Base-by-base conservation (phyloP, 495 filamentous ascomycete species). In the Aspergillus baeticus region DNA sequence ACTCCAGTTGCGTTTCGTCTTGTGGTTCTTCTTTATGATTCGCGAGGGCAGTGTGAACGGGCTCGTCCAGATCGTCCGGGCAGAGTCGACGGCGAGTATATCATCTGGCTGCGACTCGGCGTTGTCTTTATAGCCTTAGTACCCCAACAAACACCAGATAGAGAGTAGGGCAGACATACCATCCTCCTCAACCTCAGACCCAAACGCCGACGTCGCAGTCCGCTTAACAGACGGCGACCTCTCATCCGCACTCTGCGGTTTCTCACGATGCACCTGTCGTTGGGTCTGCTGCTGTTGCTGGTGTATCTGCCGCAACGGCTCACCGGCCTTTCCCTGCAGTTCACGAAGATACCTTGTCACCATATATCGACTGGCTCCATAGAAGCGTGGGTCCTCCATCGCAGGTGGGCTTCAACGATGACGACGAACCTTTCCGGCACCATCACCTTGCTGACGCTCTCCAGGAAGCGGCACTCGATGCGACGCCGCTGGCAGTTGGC, bases 401-500 rank as follows among this genome's bases (percentile, higher is more conserved):
- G 26, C 26, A 29, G 26, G 26, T 3, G 3, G 26, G 26, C 26
- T 8, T 29, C 26, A 4, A 8, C 4, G 26, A 8, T 29, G 26
- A 8, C 26, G 29, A 36, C 63, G 7, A 22, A 69, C 66, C 62
- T 66, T 42, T 69, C 63, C 8, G 59, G 36, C 8, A 72, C 63
- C 22, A 61, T 15, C 6, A 72, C 46, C 31, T 61, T 68, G 13
- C 33, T 44, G 4, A 38, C 59, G 2, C 65, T 62, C 29, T 56
- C 18, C 49, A 68, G 66, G 20, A 60, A 49, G 46, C 46, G 60
- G 37, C 69, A 72, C 33, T 49, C 57, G 1, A 69, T 18, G 6
- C 26, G 20, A 21, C 62, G 58, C 29, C 65, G 50, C 41, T 53
- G 58, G 46, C 70, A 76, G 50, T 72, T 70, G 17, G 55, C 59